Evolutionary conservation across 306 rosid genomes (phyloP).

Genomic region (Adenanthera pavonina): DNA sequence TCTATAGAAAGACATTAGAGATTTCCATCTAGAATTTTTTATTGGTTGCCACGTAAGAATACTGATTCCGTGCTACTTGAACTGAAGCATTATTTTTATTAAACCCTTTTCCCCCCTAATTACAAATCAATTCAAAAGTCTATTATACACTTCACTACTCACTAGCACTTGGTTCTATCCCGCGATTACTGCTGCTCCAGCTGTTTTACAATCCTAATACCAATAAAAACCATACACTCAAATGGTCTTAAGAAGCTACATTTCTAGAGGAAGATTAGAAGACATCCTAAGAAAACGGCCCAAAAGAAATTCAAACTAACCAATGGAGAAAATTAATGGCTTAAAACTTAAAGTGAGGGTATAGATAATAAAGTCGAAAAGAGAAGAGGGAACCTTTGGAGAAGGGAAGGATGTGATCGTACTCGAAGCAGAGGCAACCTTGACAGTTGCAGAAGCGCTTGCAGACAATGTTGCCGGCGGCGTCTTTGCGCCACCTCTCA

Average conservation of each 20-base stretch:
- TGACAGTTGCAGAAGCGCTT: conserved; percentile 88
- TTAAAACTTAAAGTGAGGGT: not conserved
- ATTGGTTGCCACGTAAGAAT: not conserved
- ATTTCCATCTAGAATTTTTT: not conserved
- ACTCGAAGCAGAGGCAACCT: conserved; percentile 96
- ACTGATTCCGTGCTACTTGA: not conserved
- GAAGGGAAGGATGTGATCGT: conserved; percentile 85
- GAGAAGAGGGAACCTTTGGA: conserved; percentile 67
- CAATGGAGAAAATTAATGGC: conserved; percentile 1
- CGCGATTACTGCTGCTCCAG: not conserved
- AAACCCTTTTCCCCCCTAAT: not conserved
- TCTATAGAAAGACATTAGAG: not conserved
- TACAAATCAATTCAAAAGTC: conserved; percentile 1
- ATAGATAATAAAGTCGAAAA: not conserved
- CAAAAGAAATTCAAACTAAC: not conserved
- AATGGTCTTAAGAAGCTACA: conserved; percentile 6
- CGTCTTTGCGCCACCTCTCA: conserved; percentile 94
- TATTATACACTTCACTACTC: not conserved
- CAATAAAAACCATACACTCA: not conserved
- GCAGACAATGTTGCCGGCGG: conserved; percentile 90
- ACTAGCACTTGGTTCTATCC: conserved; percentile 10
- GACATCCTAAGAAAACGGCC: not conserved
- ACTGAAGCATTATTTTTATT: not conserved
- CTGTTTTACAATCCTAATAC: not conserved
- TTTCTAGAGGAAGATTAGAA: not conserved